Conservation (phyloP, 345 rosid genomes). For the Eutrema yunnanense region DNA sequence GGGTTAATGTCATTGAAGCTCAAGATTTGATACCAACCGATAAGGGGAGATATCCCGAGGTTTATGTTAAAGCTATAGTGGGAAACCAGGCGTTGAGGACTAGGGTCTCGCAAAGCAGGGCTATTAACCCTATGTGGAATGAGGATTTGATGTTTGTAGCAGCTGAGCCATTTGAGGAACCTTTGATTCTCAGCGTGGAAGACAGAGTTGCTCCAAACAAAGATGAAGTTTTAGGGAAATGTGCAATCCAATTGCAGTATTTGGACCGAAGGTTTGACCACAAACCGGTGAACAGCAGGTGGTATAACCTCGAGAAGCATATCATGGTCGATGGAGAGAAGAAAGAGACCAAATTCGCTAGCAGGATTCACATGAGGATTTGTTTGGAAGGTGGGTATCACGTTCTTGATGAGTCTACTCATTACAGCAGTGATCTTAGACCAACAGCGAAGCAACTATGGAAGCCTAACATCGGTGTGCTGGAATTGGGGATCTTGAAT, state of each 20-base stretch:
- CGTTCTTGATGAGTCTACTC: slow-evolving; percentile 87
- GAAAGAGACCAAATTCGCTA: slow-evolving; percentile 72
- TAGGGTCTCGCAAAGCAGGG: slow-evolving; percentile 52
- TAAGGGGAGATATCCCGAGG: slow-evolving; percentile 72
- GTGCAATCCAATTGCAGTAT: slow-evolving; percentile 47
- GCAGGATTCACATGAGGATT: slow-evolving; percentile 81
- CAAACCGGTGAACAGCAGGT: slow-evolving; percentile 57
- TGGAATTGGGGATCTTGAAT: slow-evolving; percentile 72
- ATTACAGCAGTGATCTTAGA: slow-evolving; percentile 88
- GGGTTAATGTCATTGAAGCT: slow-evolving; percentile 94
- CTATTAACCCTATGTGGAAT: slow-evolving; percentile 82
- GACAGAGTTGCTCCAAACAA: slow-evolving; percentile 80
- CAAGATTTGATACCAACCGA: slow-evolving; percentile 68
- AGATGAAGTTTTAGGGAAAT: slow-evolving; percentile 70
- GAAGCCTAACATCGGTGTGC: slow-evolving; percentile 77
- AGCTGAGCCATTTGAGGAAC: slow-evolving; percentile 88
- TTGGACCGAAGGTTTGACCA: slow-evolving; percentile 71
- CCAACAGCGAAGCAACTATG: slow-evolving; percentile 89
- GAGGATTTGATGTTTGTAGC: slow-evolving; percentile 97
- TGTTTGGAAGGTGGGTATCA: slow-evolving; percentile 96
- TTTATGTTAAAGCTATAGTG: slow-evolving; percentile 57
- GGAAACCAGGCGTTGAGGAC: slow-evolving; percentile 66
- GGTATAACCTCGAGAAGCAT: slow-evolving; percentile 81
- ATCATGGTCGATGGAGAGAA: slow-evolving; percentile 59
- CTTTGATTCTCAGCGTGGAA: slow-evolving; percentile 64